These are phyloP conservation scores for Aquilaria agallochum DNA, from an alignment of 441 rosid species.

Conservation along the genomic window DNA sequence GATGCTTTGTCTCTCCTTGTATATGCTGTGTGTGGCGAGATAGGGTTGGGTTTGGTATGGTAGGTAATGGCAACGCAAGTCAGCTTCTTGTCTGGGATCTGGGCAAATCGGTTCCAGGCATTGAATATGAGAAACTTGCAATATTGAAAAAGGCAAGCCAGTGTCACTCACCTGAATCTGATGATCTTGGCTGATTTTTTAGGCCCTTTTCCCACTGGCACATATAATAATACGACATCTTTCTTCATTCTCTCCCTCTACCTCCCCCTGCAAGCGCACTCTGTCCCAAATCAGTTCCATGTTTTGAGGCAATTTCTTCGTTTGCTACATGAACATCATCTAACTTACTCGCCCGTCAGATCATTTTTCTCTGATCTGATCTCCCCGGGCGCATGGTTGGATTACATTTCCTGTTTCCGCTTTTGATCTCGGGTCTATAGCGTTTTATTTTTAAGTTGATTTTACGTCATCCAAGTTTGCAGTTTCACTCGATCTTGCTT, in stretches of 20 bases:
- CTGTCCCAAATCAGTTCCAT: constrained; percentile 47
- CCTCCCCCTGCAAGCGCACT: constrained; percentile 53
- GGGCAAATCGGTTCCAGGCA: constrained; percentile 27
- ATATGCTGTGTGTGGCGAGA: too few species aligned
- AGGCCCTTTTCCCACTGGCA: constrained; percentile 64
- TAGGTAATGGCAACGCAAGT: constrained; percentile 30
- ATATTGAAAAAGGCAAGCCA: constrained; percentile 17
- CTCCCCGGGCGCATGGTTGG: constrained; percentile 40
- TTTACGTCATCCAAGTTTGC: too few species aligned
- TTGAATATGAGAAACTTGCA: constrained; percentile 33
- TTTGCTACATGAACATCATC: constrained; percentile 38
- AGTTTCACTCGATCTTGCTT: too few species aligned
- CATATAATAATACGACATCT: background rate
- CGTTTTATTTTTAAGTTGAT: too few species aligned
- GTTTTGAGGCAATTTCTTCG: constrained; percentile 79
- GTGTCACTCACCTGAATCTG: constrained; percentile 72
- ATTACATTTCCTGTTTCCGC: constrained; percentile 15
- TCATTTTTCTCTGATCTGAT: constrained; percentile 6
- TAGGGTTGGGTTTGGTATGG: too few species aligned
- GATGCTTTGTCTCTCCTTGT: too few species aligned
- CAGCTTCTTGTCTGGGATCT: constrained; percentile 63
- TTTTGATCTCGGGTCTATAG: too few species aligned
- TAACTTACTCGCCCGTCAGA: constrained; percentile 31
- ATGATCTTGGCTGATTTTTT: constrained; percentile 32
- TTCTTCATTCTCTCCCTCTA: background rate